Conservation (phyloP, 352 stramenopile species). For the Pythium rhizo-oryzae region DNA sequence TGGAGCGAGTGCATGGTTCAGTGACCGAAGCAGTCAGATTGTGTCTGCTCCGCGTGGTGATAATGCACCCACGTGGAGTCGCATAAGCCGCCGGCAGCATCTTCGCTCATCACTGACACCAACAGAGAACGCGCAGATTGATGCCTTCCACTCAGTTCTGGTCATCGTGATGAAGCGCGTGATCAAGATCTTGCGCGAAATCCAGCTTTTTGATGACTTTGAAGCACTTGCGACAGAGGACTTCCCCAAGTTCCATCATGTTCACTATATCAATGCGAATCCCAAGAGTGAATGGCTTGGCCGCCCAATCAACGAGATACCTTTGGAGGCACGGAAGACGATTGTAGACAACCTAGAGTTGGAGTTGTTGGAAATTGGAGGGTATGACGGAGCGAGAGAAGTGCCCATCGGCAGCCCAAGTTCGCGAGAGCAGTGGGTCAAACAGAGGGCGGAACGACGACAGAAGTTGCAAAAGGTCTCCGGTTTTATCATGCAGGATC, state of each 20-base stretch:
- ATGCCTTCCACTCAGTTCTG: conserved; percentile 57
- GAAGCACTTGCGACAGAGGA: conserved; percentile 50
- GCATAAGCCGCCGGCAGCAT: conserved; percentile 47
- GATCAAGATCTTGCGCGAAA: conserved; percentile 53
- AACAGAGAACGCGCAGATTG: conserved; percentile 63
- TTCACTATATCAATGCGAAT: conserved; percentile 55
- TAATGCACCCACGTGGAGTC: conserved; percentile 30
- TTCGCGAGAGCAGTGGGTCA: conserved; percentile 55
- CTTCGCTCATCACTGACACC: conserved; percentile 57
- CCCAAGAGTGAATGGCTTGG: conserved; percentile 56
- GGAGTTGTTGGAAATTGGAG: conserved; percentile 59
- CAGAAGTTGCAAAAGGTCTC: conserved; percentile 45
- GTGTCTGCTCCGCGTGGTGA: background rate
- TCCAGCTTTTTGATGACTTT: conserved; percentile 63
- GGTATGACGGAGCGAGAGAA: conserved; percentile 22
- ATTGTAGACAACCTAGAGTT: conserved; percentile 68
- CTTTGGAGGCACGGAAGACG: conserved; percentile 50
- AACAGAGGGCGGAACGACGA: conserved; percentile 43
- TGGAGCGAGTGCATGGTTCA: conserved; percentile 24
- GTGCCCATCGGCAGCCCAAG: conserved; percentile 19
- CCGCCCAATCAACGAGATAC: conserved; percentile 56
- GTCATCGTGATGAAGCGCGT: conserved; percentile 58
- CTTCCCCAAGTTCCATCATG: conserved; percentile 50
- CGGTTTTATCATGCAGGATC: conserved; percentile 60
- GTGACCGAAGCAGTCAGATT: conserved; percentile 13